Conservation (phyloP, 2,329 filamentous ascomycete species). For the Lasiodiplodia citricola region DNA sequence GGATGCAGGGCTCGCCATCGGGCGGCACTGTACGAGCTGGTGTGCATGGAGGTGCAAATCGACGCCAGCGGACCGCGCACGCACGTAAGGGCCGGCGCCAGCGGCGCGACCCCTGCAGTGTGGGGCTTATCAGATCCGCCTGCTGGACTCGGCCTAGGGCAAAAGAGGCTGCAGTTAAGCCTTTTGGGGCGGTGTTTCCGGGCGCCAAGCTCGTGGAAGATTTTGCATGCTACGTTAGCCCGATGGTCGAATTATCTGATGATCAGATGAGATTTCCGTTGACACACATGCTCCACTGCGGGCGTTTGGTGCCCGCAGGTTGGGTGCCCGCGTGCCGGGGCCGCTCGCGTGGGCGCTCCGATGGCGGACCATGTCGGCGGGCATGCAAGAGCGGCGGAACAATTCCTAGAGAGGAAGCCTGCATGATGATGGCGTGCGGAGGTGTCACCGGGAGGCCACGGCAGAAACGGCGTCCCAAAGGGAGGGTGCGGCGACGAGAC, state of each 20-base stretch:
- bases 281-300: conserved; percentile 11
- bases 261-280: conserved; percentile 27
- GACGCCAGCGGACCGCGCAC: not conserved
- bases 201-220: conserved; percentile 1
- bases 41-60: not conserved
- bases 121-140: conserved; percentile 28
- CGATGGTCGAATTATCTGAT: conserved; percentile 22
- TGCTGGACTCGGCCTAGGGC: conserved; percentile 12
- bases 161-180: conserved; percentile 21
- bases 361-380: conserved; percentile 1
- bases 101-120: conserved; percentile 1
- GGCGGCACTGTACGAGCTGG: not conserved
- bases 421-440: not conserved
- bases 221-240: conserved; percentile 17
- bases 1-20: not conserved
- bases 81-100: conserved; percentile 15
- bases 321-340: conserved; percentile 4
- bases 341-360: not conserved
- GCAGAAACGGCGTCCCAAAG: not conserved
- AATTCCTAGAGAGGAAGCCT: not conserved
- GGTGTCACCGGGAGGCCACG: not conserved
- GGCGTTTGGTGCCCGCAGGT: not conserved
- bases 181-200: conserved; percentile 12
- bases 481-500: not conserved
- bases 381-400: not conserved